Conservation (phyloP, 495 filamentous ascomycete genomes). For the Glutinoglossum americanum region DNA sequence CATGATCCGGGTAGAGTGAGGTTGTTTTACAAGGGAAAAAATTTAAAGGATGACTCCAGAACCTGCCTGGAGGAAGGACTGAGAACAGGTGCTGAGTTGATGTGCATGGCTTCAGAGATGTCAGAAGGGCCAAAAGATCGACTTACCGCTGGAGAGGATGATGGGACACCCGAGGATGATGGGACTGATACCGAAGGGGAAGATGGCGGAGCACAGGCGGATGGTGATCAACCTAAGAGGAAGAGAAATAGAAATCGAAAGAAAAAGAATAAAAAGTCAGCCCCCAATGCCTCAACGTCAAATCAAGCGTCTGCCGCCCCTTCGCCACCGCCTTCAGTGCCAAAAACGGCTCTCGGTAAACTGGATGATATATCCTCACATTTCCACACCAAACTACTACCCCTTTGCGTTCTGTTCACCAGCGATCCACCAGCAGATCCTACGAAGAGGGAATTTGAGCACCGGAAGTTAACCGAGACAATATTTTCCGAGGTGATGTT, state of each 20-base stretch:
- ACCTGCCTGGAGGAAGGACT: conserved; percentile 52
- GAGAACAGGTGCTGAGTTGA: conserved; percentile 59
- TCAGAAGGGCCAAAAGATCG: conserved; percentile 16
- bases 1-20: conserved; percentile 39
- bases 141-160: conserved; percentile 4
- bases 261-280: conserved; percentile 22
- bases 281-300: conserved; percentile 10
- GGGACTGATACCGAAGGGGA: conserved; percentile 11
- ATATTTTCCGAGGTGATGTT: conserved; percentile 65
- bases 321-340: too few relatives aligned
- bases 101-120: conserved; percentile 30
- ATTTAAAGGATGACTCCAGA: conserved; percentile 41
- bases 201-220: conserved; percentile 11
- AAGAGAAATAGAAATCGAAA: conserved; percentile 20
- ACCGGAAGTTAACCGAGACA: conserved; percentile 62
- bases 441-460: conserved; percentile 52
- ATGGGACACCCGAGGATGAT: conserved; percentile 26
- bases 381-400: conserved; percentile 43
- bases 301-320: conserved; percentile 11
- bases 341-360: conserved; percentile 40
- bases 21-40: conserved; percentile 64
- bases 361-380: conserved; percentile 44
- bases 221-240: conserved; percentile 18
- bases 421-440: conserved; percentile 42
- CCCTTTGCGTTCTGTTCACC: conserved; percentile 42